Evolutionary conservation across 768 basidiomycete genomes (phyloP).

Genomic region (Mycena vitilis): DNA sequence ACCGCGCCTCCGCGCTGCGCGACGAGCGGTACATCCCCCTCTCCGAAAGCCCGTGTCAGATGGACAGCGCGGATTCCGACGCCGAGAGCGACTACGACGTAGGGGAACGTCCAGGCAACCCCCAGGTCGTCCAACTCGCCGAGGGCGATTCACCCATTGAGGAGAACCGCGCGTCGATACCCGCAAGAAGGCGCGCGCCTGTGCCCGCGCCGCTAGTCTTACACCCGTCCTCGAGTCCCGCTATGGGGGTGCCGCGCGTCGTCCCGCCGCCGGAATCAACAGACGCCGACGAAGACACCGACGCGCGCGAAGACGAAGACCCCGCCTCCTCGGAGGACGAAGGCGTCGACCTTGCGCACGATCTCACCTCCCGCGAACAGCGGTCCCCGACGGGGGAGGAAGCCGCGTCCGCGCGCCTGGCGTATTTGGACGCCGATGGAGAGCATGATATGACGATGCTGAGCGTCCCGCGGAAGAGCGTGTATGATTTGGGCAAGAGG

Average conservation of each 20-base stretch:
- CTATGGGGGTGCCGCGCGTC: background rate
- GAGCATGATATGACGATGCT: conserved; percentile 28
- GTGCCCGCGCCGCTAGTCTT: conserved; percentile 30
- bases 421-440: conserved; percentile 26
- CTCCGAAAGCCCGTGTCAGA: conserved; percentile 35
- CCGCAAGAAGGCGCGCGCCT: conserved; percentile 41
- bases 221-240: background rate
- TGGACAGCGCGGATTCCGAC: conserved; percentile 38
- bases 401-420: conserved; percentile 12
- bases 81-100: conserved; percentile 46
- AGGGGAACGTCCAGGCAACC: conserved; percentile 49
- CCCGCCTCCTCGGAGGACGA: too few species aligned
- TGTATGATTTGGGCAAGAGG: conserved; percentile 53
- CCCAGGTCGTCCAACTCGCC: conserved; percentile 65
- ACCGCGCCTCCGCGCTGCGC: background rate
- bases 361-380: too few species aligned
- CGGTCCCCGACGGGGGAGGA: too few species aligned
- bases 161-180: conserved; percentile 23
- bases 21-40: conserved; percentile 49
- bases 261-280: background rate
- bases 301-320: too few species aligned
- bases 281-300: too few species aligned
- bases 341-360: too few species aligned
- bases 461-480: conserved; percentile 43
- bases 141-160: too few species aligned